phyloP scores from a whole-genome alignment of 2,329 filamentous ascomycete genomes.

The Ophiostoma ulmi region DNA sequence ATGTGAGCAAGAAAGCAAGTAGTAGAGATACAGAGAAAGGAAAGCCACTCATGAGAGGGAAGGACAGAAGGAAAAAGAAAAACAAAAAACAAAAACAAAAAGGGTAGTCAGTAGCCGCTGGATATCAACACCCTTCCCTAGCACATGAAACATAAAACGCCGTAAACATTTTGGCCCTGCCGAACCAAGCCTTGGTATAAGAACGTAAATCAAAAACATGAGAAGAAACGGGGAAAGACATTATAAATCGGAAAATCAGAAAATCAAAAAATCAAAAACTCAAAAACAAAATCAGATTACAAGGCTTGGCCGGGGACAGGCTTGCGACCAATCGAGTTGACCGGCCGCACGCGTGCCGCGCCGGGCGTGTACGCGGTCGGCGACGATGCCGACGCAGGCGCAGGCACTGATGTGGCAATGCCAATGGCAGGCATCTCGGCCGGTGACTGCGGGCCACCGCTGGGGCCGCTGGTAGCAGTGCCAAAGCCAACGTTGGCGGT shows the following conservation, averaged over 20 bases:
- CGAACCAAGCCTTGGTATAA: slow-evolving; percentile 16
- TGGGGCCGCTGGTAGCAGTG: neutral
- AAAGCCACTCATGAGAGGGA: slow-evolving; percentile 3
- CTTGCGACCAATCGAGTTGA: slow-evolving; percentile 48
- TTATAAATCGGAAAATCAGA: neutral
- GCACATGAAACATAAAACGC: neutral
- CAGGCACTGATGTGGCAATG: slow-evolving; percentile 42
- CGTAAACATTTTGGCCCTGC: slow-evolving; percentile 1
- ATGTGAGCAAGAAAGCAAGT: slow-evolving; percentile 10
- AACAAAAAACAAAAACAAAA: neutral
- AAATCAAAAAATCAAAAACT: neutral
- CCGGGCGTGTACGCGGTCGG: slow-evolving; percentile 39
- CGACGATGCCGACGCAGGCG: slow-evolving; percentile 34
- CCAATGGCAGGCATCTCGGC: slow-evolving; percentile 41
- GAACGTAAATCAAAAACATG: neutral
- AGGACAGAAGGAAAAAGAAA: neutral
- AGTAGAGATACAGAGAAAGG: slow-evolving; percentile 8
- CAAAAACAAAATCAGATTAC: slow-evolving; percentile 28
- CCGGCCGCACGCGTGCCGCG: slow-evolving; percentile 30
- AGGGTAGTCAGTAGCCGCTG: neutral
- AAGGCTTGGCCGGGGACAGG: slow-evolving; percentile 53
- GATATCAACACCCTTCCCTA: neutral
- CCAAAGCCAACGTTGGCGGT: slow-evolving; percentile 33
- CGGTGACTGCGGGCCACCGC: slow-evolving; percentile 31
- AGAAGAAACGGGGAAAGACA: neutral